Evolutionary conservation across 495 filamentous ascomycete genomes (phyloP).

Genomic region (Aspergillus bridgeri): DNA sequence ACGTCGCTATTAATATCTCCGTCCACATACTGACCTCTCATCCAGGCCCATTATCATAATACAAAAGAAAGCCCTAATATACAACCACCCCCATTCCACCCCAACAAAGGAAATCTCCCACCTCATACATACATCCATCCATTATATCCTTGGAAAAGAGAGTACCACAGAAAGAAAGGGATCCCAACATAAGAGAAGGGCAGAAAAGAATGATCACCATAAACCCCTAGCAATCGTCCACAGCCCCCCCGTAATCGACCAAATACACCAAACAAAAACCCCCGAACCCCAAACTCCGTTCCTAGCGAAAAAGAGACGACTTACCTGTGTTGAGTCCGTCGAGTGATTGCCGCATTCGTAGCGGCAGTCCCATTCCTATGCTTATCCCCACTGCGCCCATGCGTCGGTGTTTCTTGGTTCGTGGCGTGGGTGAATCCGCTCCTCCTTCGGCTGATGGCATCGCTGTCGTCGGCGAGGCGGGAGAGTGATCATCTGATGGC

Average conservation of each 20-base stretch:
- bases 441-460: neutral
- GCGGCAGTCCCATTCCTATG: neutral
- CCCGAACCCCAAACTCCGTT: constrained; percentile 21
- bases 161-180: no score
- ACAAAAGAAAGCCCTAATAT: neutral
- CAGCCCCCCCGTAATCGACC: constrained; percentile 11
- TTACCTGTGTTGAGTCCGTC: constrained; percentile 1
- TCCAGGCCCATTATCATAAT: neutral
- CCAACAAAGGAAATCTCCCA: neutral
- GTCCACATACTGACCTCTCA: no score
- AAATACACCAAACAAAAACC: constrained; percentile 18
- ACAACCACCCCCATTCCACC: neutral
- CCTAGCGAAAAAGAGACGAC: constrained; percentile 21
- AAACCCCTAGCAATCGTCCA: neutral
- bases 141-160: no score
- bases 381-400: neutral
- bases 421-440: neutral
- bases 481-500: no score
- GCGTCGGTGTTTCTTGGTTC: neutral
- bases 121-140: neutral
- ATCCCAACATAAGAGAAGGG: no score
- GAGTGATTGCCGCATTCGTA: neutral
- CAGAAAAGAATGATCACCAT: neutral
- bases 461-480: no score
- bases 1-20: no score